Base-by-base conservation (phyloP, 1,284 basidiomycete species). In the Athelia sp. region DNA sequence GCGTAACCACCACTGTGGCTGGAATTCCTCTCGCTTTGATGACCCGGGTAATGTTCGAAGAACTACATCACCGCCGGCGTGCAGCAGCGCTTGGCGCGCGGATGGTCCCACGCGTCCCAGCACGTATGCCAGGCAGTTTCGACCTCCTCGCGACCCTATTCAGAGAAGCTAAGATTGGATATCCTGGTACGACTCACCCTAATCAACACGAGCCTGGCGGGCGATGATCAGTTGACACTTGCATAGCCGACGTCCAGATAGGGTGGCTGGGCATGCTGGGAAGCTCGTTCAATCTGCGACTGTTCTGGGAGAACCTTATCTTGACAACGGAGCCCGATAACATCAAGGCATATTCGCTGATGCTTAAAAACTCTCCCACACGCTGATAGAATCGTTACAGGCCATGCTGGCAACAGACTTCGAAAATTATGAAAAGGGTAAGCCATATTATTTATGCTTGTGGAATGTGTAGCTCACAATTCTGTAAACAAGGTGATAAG, bases 81-180 rank as follows among this genome's bases (percentile, higher is more conserved):
- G 63, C 63, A 3, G 53, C 56, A n/a, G 50, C 44, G 6, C 15
- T 59, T 22, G 63, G 62, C 14, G 61, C 62, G 2, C 59, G 58
- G 4, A 52, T 58, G 10, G 50, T 54, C 3, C 59, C 58, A 3
- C 48, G 38, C 11, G 18, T 48, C 14, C 31, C 38, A 22, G 53
- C 54, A 2, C 57, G 50, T n/a, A 51, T 42, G 46, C 55, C 51
- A 17, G 64, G 65, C n/a, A 62, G 63, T 45, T n/a, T 67, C 15
- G 66, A 67, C 42, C 44, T 66, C 24, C 43, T 69, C 2, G 50
- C 23, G 50, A 45, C 32, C 56, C 61, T 58, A 58, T 59, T 49
- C 47, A 60, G 11, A 63, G 26, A 60, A 21, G 47, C 55, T 21
- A 51, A 55, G 15, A 50, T 45, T 36, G 64, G 64, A 3, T 66